Base-by-base conservation (phyloP, 306 rosid genomes). In the Carpinus fangiana region DNA sequence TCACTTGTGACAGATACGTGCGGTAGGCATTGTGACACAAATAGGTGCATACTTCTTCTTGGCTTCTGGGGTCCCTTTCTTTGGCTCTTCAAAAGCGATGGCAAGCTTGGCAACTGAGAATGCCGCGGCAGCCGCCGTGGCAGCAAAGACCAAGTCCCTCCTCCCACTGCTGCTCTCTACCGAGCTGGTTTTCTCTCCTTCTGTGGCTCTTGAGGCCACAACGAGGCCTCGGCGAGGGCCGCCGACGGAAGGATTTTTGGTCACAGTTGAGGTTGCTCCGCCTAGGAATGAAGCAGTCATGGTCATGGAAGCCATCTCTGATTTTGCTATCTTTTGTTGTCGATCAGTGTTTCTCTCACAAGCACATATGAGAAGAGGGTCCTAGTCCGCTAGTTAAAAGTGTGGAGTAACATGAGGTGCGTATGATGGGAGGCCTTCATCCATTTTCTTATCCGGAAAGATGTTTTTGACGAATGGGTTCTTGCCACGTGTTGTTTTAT, bases 21-120 rank as follows among this genome's bases (percentile, higher is more conserved):
- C 94, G 65, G 94, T 88, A 13, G 92, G 94, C 89, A 84, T 86
- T 14, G 92, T 84, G 72, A 82, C 92, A 73, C 94, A 90, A 16
- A 90, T 5, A 9, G 79, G 79, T 57, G 76, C 86, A 73, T 90
- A 88, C 89, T 88, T 88, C 82, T 84, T 71, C 88, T 86, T 89
- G 36, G 94, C 92, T 34, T 81, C 86, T 1, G 84, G 45, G 20
- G 87, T 77, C 12, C 94, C 94, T 3, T 11, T 7, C 77, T 79
- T 73, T 2, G 90, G 94, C 88, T 90, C 93, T 7, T 12, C 81
- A 2, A 80, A 87, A 0, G 91, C 94, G 82, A 86, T 61, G 1
- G 92, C 89, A 8, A 61, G 78, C 84, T 84, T 86, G n/a, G 84
- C 88, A n/a, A 84, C 45, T 61, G 90, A 82, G 73, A 84, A 77